Evolutionary conservation across 202 grass and related monocot genomes (phyloP).

Genomic region (Sporobolus alterniflorus): DNA sequence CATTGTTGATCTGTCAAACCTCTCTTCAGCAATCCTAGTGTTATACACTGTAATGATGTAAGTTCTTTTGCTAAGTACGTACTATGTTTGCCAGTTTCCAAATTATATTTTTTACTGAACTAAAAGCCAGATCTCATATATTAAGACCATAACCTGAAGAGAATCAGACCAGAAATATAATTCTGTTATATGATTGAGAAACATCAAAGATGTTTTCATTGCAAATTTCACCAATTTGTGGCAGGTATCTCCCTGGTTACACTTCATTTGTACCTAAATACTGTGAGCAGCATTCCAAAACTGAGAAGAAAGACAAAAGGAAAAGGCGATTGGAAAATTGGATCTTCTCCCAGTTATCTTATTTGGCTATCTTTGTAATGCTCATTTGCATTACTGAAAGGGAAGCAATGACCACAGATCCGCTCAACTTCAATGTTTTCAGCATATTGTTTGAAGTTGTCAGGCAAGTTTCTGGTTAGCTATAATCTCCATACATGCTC

Average conservation of each 20-base stretch:
- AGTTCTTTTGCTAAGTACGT: slow-evolving; percentile 29
- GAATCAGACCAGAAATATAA: neutral
- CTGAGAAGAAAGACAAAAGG: slow-evolving; percentile 29
- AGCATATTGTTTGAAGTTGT: slow-evolving; percentile 80
- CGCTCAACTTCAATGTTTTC: slow-evolving; percentile 85
- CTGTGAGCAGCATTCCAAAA: slow-evolving; percentile 13
- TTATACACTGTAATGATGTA: slow-evolving; percentile 73
- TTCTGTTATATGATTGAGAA: neutral
- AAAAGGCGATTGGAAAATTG: slow-evolving; percentile 43
- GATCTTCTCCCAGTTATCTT: slow-evolving; percentile 65
- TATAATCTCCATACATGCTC: neutral
- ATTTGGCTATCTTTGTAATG: slow-evolving; percentile 56
- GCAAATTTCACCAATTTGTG: slow-evolving; percentile 21
- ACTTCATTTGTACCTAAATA: slow-evolving; percentile 52
- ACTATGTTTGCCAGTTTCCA: neutral
- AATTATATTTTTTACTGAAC: slow-evolving; percentile 2
- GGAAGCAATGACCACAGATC: slow-evolving; percentile 43
- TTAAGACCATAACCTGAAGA: neutral
- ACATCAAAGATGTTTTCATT: neutral
- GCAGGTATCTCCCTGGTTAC: slow-evolving; percentile 75
- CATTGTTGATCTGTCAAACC: slow-evolving; percentile 57
- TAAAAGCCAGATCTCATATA: neutral
- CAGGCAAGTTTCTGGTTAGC: slow-evolving; percentile 48
- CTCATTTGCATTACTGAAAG: slow-evolving; percentile 76
- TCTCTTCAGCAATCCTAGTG: slow-evolving; percentile 64